phyloP scores from a whole-genome alignment of 495 filamentous ascomycete genomes.

The Aspergillus biplanus region DNA sequence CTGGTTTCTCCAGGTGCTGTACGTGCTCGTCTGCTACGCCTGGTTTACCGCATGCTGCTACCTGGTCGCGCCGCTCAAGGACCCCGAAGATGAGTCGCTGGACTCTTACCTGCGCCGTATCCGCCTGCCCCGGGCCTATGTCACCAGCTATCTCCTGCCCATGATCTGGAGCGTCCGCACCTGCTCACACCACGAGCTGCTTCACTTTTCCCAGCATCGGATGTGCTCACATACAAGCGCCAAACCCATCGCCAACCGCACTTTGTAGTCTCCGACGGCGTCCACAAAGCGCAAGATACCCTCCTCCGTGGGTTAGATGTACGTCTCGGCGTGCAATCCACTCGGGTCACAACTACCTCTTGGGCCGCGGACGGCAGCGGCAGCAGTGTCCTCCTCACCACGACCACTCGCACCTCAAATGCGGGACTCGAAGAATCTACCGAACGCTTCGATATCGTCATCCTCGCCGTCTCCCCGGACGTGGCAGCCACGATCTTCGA shows the following conservation, averaged over 20 bases:
- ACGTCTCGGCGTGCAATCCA: constrained; percentile 24
- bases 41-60: constrained; percentile 53
- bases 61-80: constrained; percentile 34
- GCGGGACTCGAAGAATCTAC: constrained; percentile 2
- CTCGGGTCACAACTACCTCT: constrained; percentile 14
- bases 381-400: constrained; percentile 13
- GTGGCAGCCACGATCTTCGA: constrained; percentile 42
- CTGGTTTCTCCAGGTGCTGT: constrained; percentile 42
- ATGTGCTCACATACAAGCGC: constrained; percentile 49
- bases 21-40: constrained; percentile 43
- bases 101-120: constrained; percentile 47
- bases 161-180: constrained; percentile 54
- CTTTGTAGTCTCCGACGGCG: constrained; percentile 49
- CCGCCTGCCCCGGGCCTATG: constrained; percentile 42
- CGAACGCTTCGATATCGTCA: constrained; percentile 39
- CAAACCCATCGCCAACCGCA: constrained; percentile 47
- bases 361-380: too few relatives aligned
- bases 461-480: constrained; percentile 49
- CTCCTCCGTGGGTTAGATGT: constrained; percentile 39
- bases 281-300: constrained; percentile 44
- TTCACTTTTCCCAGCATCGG: constrained; percentile 53
- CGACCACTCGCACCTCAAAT: constrained; percentile 5
- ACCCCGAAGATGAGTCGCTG: constrained; percentile 39
- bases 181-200: constrained; percentile 49
- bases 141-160: constrained; percentile 50